Conservation (phyloP, 345 rosid species). For the Salix caprea region DNA sequence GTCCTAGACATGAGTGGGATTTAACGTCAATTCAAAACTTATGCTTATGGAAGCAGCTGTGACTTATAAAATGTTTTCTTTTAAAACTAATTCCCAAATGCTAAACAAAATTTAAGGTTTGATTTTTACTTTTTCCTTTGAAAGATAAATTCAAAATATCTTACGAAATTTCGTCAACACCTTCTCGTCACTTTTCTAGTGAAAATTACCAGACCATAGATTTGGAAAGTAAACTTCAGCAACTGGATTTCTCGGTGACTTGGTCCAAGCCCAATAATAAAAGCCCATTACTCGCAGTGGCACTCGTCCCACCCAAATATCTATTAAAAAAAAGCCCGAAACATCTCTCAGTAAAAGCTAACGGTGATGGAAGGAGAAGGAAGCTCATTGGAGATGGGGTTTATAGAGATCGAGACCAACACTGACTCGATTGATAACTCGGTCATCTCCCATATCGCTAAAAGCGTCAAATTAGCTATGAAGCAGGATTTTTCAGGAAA, state of each 20-base stretch:
- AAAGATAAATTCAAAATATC: too few relatives aligned
- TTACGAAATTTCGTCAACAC: too few relatives aligned
- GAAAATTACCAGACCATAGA: too few relatives aligned
- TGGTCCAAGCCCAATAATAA: not conserved
- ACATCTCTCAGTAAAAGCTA: not conserved
- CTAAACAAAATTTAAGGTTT: too few relatives aligned
- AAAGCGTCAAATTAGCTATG: constrained; percentile 28
- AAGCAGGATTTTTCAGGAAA: constrained; percentile 71
- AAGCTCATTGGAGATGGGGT: constrained; percentile 9
- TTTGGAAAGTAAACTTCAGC: not conserved
- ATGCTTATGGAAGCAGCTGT: too few relatives aligned
- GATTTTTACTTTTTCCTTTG: too few relatives aligned
- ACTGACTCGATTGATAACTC: constrained; percentile 47
- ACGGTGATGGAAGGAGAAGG: constrained; percentile 11
- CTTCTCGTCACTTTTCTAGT: too few relatives aligned
- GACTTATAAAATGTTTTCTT: too few relatives aligned
- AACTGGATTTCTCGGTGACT: not conserved
- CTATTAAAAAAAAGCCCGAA: not conserved
- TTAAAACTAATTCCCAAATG: too few relatives aligned
- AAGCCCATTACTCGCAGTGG: not conserved
- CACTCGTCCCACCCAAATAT: not conserved
- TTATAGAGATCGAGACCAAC: constrained; percentile 27
- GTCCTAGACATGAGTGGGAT: too few relatives aligned
- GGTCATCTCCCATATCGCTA: constrained; percentile 56
- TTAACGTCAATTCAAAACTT: too few relatives aligned